Evolutionary conservation across 441 rosid species (phyloP).

Genomic region (Pelargonium australe): DNA sequence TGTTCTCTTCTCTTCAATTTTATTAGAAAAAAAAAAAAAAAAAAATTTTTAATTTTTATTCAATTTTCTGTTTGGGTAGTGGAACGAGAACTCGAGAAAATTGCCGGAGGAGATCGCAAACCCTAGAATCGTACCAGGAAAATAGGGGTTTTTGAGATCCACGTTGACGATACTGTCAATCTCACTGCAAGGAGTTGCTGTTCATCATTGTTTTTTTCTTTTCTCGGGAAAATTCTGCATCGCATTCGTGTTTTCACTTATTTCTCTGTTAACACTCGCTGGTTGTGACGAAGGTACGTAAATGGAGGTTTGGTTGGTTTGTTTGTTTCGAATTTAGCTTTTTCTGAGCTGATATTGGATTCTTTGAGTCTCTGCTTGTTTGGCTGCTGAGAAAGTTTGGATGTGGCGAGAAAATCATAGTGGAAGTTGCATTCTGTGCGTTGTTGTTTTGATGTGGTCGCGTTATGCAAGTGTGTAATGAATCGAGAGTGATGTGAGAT

Average conservation of each 20-base stretch:
- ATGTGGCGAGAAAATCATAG: not conserved
- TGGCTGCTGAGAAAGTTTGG: conserved; percentile 18
- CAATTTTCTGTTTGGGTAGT: not conserved
- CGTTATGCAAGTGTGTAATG: not conserved
- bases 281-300: not conserved
- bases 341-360: conserved; percentile 5
- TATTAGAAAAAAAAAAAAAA: not conserved
- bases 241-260: not conserved
- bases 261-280: not conserved
- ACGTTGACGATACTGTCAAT: no score
- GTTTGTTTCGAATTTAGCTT: not conserved
- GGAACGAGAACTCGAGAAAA: not conserved
- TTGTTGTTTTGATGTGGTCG: not conserved
- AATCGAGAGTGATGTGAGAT: conserved; percentile 17
- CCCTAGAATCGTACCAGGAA: not conserved
- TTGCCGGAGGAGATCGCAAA: not conserved
- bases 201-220: no score
- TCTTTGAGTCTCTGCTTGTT: conserved; percentile 19
- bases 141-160: no score
- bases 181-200: no score
- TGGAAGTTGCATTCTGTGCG: not conserved
- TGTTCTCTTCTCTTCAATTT: no score
- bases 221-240: not conserved
- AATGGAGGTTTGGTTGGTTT: not conserved
- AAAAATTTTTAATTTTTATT: not conserved